These are phyloP conservation scores for Allium sativum DNA, from an alignment of 106 monocot species.

Conservation along the genomic window DNA sequence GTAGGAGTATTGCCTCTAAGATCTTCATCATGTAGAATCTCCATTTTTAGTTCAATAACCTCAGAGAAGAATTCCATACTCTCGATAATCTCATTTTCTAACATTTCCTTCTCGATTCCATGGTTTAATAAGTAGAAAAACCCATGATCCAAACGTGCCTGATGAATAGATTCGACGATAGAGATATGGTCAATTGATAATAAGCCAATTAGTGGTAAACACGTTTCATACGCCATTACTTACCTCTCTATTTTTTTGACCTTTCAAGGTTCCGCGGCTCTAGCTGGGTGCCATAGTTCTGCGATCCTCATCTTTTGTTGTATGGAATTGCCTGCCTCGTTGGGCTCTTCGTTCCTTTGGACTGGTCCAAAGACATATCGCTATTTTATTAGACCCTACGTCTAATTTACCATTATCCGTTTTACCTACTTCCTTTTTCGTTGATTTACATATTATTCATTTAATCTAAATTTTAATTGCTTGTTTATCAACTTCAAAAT, in stretches of 20 bases:
- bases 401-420: too few species aligned
- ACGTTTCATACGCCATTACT: conserved; percentile 8
- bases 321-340: too few species aligned
- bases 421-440: too few species aligned
- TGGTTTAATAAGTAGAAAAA: conserved; percentile 96
- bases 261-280: not conserved
- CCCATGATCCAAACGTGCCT: conserved; percentile 86
- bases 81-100: conserved; percentile 30
- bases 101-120: conserved; percentile 35
- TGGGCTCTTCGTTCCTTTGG: too few species aligned
- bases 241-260: not conserved
- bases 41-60: conserved; percentile 63
- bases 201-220: conserved; percentile 58
- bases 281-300: not conserved
- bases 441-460: too few species aligned
- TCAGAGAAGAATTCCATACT: conserved; percentile 69
- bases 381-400: too few species aligned
- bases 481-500: too few species aligned
- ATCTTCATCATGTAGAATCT: conserved; percentile 25
- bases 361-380: too few species aligned
- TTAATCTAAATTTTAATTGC: too few species aligned
- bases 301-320: not conserved
- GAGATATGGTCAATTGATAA: conserved; percentile 39
- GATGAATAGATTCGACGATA: conserved; percentile 41
- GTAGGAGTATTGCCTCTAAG: conserved; percentile 64